Base-by-base conservation (phyloP, 2,329 filamentous ascomycete species). In the Diplodia intermedia region DNA sequence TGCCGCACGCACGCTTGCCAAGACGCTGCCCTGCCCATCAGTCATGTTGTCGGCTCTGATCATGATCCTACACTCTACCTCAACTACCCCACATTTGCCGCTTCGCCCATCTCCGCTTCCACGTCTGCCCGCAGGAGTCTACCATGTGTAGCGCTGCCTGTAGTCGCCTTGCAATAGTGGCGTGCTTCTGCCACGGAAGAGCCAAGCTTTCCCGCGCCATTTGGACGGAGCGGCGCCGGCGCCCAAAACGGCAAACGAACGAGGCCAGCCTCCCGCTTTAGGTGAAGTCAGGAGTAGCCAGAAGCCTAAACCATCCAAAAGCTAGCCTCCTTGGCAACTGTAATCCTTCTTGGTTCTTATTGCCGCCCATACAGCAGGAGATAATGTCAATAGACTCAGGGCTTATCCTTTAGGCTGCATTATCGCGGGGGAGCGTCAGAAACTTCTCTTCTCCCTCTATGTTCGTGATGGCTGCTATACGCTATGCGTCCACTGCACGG, bases 141-240 rank as follows among this genome's bases (percentile, higher is more conserved):
- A 53, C 50, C 50, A 53, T 53, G 53, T 31, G 29, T 36, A 18
- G 15, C 15, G 8, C 15, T 56, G 20, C 18, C 33, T 14, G 18
- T 8, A 7, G 15, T 4, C 1, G 23, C n/a, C 31, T 33, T 18
- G 26, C 12, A 26, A 18, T 6, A 7, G 9, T 14, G 18, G 26
- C 20, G 26, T 18, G 29, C 18, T 18, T 23, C 15, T 33, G 56
- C 18, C n/a, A 23, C 56, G 38, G 38, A 29, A 26, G 31, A 29
- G 57, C 57, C 50, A 33, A 49, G 57, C 57, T 61, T 33, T 18
- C 40, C 56, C 26, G 38, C 18, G 54, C 15, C 23, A 20, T 61
- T 20, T n/a, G 43, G 40, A 26, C 12, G 26, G 23, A 33, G n/a
- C 20, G 38, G 36, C 26, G 55, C 7, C 14, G 1, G 12, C 38